Conservation (phyloP, 2,329 filamentous ascomycete species). For the Xylariaceae sp. region DNA sequence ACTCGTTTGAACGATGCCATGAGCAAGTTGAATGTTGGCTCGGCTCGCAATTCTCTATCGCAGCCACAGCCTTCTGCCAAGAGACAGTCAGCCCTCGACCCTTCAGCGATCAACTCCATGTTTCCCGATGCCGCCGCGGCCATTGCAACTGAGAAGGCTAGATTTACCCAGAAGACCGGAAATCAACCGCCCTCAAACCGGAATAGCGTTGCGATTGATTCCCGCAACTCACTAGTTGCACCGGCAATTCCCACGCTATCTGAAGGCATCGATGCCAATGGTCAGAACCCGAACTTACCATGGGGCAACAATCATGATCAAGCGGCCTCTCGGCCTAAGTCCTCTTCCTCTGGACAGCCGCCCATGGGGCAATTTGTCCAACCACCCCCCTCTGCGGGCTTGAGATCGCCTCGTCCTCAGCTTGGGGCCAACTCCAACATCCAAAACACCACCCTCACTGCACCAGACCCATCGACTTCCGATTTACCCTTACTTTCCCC, state of each 20-base stretch:
- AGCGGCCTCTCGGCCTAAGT: slow-evolving; percentile 62
- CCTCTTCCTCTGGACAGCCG: slow-evolving; percentile 67
- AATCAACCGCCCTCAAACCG: slow-evolving; percentile 85
- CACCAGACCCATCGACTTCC: slow-evolving; percentile 59
- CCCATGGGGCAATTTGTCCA: slow-evolving; percentile 96
- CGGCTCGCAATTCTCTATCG: slow-evolving; percentile 77
- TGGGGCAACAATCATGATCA: slow-evolving; percentile 61
- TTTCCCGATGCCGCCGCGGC: slow-evolving; percentile 96
- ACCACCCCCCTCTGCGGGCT: slow-evolving; percentile 64
- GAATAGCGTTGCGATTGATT: slow-evolving; percentile 77
- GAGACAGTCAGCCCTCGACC: slow-evolving; percentile 89
- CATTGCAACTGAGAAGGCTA: slow-evolving; percentile 97
- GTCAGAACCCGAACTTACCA: slow-evolving; percentile 67
- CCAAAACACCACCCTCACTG: slow-evolving; percentile 76
- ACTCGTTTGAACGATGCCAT: slow-evolving; percentile 93
- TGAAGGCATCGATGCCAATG: slow-evolving; percentile 54
- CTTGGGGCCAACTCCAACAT: slow-evolving; percentile 63
- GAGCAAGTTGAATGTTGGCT: slow-evolving; percentile 87
- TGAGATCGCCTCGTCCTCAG: slow-evolving; percentile 73
- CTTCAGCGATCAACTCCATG: slow-evolving; percentile 95
- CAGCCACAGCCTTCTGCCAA: slow-evolving; percentile 76
- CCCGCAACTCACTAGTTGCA: slow-evolving; percentile 67
- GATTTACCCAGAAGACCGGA: slow-evolving; percentile 92
- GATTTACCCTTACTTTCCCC: slow-evolving; percentile 85
- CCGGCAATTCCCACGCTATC: slow-evolving; percentile 68